These are phyloP conservation scores for Bipolaris victoriae DNA, from an alignment of 2,329 filamentous ascomycete species.

Conservation along the genomic window DNA sequence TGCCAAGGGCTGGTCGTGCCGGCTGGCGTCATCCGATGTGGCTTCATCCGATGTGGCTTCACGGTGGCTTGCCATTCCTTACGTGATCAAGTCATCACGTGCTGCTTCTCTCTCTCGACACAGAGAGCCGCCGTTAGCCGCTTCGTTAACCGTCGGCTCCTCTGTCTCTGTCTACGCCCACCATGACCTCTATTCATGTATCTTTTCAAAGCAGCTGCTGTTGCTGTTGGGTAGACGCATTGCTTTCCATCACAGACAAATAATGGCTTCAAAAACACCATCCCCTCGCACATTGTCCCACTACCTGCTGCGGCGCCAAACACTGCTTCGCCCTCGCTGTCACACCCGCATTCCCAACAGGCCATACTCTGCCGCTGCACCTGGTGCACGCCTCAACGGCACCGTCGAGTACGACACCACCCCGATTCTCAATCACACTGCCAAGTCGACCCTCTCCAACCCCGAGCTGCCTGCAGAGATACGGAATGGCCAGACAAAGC, in stretches of 20 bases:
- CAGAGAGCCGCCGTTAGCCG: slow-evolving; percentile 31
- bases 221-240: not conserved
- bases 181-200: slow-evolving; percentile 11
- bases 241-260: slow-evolving; percentile 13
- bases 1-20: not conserved
- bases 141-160: slow-evolving; percentile 19
- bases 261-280: slow-evolving; percentile 42
- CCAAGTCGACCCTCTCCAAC: slow-evolving; percentile 72
- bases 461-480: slow-evolving; percentile 72
- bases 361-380: slow-evolving; percentile 57
- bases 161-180: slow-evolving; percentile 7
- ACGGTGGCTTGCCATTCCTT: not conserved
- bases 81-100: slow-evolving; percentile 10
- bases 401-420: slow-evolving; percentile 87
- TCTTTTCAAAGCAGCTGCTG: not conserved
- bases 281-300: slow-evolving; percentile 42
- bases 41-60: not conserved
- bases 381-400: slow-evolving; percentile 73
- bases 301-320: slow-evolving; percentile 38
- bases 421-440: slow-evolving; percentile 78
- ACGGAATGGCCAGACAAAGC: slow-evolving; percentile 73
- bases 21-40: too few relatives aligned
- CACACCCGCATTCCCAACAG: slow-evolving; percentile 28
- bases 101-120: too few relatives aligned
- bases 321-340: slow-evolving; percentile 32